phyloP scores from a whole-genome alignment of 2,329 filamentous ascomycete genomes.

The Xylariaceae sp. region DNA sequence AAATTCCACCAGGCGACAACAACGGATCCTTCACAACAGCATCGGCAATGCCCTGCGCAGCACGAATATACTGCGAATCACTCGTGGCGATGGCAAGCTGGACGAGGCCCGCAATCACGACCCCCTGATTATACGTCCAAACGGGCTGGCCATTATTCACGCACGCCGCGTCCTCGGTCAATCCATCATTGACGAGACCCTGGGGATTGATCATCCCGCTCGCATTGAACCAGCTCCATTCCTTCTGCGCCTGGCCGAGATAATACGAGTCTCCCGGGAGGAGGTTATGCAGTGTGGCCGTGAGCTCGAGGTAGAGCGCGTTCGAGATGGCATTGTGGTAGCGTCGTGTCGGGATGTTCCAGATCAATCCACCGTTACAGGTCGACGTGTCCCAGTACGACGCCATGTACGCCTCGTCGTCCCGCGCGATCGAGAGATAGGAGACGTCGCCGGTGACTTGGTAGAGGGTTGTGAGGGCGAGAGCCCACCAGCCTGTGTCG shows the following conservation, averaged over 20 bases:
- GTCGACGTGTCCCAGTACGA: constrained; percentile 39
- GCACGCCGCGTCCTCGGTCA: constrained; percentile 31
- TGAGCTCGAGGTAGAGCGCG: constrained; percentile 42
- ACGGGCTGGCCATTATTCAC: constrained; percentile 28
- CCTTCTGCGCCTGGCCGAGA: constrained; percentile 36
- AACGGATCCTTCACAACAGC: constrained; percentile 31
- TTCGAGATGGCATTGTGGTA: constrained; percentile 43
- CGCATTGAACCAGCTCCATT: constrained; percentile 41
- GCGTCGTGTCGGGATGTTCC: constrained; percentile 39
- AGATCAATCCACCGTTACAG: constrained; percentile 40
- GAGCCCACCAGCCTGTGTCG: constrained; percentile 49
- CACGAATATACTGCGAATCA: constrained; percentile 20
- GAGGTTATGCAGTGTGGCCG: constrained; percentile 41
- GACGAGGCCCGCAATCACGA: constrained; percentile 53
- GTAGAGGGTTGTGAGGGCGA: constrained; percentile 45
- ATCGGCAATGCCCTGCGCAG: constrained; percentile 27
- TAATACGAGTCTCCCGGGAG: constrained; percentile 34
- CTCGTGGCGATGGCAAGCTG: constrained; percentile 43
- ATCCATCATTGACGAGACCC: constrained; percentile 40
- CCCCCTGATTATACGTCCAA: constrained; percentile 55
- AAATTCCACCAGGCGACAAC: constrained; percentile 36
- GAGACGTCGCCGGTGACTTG: constrained; percentile 40
- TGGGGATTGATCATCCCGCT: constrained; percentile 38
- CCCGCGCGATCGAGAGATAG: constrained; percentile 42
- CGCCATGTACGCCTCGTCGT: constrained; percentile 45